Base-by-base conservation (phyloP, 2,329 filamentous ascomycete genomes). In the Trichoderma arundinaceum region DNA sequence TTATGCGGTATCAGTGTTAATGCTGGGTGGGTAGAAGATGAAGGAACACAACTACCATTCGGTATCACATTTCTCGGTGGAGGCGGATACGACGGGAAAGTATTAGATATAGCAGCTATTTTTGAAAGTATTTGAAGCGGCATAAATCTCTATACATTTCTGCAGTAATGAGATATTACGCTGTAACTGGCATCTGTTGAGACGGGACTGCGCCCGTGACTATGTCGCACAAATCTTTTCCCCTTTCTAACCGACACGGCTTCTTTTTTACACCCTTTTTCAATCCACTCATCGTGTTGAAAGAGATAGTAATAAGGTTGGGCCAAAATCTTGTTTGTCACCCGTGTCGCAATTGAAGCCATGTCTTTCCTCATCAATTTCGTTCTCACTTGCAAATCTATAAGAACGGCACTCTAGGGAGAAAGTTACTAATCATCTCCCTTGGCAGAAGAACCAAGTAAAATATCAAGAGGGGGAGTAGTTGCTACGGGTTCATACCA, bases 1-100 rank as follows among this genome's bases (percentile, higher is more conserved):
- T 41, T 62, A 12, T 62, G 59, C 22, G 59, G 59, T 8, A 38
- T 62, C 8, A 62, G 38, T 48, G 38, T 62, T 17, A 62, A 62
- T 32, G 59, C 59, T 6, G 59, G 59, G 35, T 62, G 59, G 59
- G 13, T 44, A 17, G 48, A 62, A 3, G 39, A 62, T 12, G 48
- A 5, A 22, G 59, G 9, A n/a, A n/a, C n/a, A 12, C 35, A 19
- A 17, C 7, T 62, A 15, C 59, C 59, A 8, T 62, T 62, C 38
- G 59, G 59, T 5, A 62, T 62, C 17, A 62, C 59, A 9, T 44
- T 62, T 35, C 48, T 53, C 4, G 59, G 48, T 15, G 48, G 19
- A 2, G 35, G 59, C 5, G 59, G 59, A 13, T 62, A 38, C 12
- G 59, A 62, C n/a, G 59, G 48, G 1, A 62, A 53, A 7, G 4